Evolutionary conservation across 192 early-diverging fungal species (phyloP).

Genomic region (Gigaspora rosea): DNA sequence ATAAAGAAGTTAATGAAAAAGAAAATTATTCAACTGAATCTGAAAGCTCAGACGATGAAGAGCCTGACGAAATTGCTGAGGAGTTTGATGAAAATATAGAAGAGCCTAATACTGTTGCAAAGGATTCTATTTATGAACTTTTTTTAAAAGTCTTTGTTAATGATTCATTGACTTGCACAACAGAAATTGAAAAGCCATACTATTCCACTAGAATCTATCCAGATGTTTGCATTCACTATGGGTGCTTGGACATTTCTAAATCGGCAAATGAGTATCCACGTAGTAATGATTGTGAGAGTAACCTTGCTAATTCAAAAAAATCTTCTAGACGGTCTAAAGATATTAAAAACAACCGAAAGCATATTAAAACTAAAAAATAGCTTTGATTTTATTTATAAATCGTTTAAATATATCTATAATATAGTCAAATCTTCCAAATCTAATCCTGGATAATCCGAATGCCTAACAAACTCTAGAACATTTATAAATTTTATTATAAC

Average conservation of each 20-base stretch:
- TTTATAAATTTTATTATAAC: no score
- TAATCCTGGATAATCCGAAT: no score
- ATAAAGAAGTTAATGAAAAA: no score
- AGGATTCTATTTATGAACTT: not conserved
- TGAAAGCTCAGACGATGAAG: no score
- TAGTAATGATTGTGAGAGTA: not conserved
- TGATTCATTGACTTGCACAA: not conserved
- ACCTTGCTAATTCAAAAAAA: not conserved
- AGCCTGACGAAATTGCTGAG: not conserved
- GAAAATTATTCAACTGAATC: no score
- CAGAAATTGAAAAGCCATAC: not conserved
- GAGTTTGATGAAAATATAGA: not conserved
- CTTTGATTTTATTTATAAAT: no score
- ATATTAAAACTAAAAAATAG: no score
- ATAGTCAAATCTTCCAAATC: no score
- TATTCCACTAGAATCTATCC: not conserved
- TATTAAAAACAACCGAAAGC: no score
- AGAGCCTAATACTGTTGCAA: not conserved
- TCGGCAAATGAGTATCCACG: not conserved
- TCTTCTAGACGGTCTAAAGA: no score
- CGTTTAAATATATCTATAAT: no score
- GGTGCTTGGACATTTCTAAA: not conserved
- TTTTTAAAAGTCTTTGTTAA: constrained; percentile 1
- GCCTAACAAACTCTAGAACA: no score
- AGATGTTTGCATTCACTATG: not conserved